Evolutionary conservation across 306 rosid genomes (phyloP).

Genomic region (Gleditsia sinensis): DNA sequence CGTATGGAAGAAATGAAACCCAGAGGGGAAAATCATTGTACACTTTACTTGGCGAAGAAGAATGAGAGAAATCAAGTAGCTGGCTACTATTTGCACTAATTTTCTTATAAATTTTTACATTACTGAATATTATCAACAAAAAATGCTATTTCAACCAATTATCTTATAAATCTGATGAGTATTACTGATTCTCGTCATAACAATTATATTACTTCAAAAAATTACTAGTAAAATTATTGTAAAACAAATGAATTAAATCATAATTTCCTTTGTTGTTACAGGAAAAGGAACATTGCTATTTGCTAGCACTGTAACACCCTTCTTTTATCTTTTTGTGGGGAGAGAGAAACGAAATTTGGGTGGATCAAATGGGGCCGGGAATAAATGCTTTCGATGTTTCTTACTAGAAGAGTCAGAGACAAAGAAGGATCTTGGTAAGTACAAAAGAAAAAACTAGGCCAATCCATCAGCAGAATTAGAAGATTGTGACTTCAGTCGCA

Average conservation of each 20-base stretch:
- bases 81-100: neutral
- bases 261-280: neutral
- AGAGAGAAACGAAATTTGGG: constrained; percentile 24
- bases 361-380: constrained; percentile 21
- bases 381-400: constrained; percentile 13
- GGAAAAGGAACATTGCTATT: neutral
- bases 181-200: neutral
- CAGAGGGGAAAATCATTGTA: neutral
- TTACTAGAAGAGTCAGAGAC: neutral
- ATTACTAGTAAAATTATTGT: neutral
- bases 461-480: neutral
- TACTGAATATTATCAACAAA: neutral
- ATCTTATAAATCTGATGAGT: too few relatives aligned
- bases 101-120: neutral
- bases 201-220: neutral
- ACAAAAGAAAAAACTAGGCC: neutral
- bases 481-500: neutral
- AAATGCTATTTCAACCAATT: neutral
- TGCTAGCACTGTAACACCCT: neutral
- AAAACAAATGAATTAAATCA: neutral
- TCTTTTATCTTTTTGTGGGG: neutral
- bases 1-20: neutral
- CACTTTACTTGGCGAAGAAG: neutral
- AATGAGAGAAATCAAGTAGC: neutral
- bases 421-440: neutral